These are phyloP conservation scores for Alternaria consortialis DNA, from an alignment of 2,329 filamentous ascomycete genomes.

Conservation along the genomic window DNA sequence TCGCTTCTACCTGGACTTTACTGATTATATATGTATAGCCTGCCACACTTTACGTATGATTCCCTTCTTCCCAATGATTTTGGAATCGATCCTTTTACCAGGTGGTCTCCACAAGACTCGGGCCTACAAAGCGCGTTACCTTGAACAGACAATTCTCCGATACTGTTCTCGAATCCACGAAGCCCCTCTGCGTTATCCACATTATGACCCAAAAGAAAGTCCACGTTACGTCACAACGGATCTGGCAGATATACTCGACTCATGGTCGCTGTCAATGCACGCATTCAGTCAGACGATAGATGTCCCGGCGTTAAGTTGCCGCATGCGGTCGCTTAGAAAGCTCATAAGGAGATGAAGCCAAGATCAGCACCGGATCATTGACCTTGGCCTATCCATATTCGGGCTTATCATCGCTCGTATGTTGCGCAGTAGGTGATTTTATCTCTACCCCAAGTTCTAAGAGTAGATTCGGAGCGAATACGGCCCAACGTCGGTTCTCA, in stretches of 20 bases:
- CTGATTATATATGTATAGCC: not conserved
- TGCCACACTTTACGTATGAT: not conserved
- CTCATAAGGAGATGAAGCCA: not conserved
- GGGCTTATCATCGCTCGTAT: not conserved
- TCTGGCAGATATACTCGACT: not conserved
- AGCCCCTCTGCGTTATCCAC: conserved; percentile 1
- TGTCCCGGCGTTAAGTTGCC: not conserved
- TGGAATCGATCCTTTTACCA: not conserved
- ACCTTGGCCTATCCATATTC: not conserved
- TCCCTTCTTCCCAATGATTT: not conserved
- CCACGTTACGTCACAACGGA: not conserved
- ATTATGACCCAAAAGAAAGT: not conserved
- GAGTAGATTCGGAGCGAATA: not conserved
- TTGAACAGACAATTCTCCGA: conserved; percentile 8
- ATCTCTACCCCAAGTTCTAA: not conserved
- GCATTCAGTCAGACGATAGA: not conserved
- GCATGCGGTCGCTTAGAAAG: not conserved
- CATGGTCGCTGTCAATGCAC: not conserved
- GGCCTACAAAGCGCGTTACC: conserved; percentile 3
- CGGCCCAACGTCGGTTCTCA: not conserved
- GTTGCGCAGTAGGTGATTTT: not conserved
- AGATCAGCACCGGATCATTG: not conserved
- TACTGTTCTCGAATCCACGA: not conserved
- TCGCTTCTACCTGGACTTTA: not conserved
- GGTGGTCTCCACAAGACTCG: conserved; percentile 1